Evolutionary conservation across 108 stramenopile genomes (phyloP).

Genomic region (Nitzschia inconspicua): DNA sequence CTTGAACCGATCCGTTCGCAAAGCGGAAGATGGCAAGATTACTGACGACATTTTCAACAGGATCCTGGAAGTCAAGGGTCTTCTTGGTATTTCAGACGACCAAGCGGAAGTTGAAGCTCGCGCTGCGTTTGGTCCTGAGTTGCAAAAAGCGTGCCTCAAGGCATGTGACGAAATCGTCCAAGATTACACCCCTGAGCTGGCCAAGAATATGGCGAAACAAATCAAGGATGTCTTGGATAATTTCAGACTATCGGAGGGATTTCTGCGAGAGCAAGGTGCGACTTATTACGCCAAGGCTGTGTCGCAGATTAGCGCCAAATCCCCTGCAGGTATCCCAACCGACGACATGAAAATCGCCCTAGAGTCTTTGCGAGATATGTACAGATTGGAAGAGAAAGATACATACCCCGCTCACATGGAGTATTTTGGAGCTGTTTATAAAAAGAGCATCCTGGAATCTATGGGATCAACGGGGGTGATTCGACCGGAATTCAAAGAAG

Average conservation of each 20-base stretch:
- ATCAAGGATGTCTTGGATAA: constrained; percentile 46
- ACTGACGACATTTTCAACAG: constrained; percentile 51
- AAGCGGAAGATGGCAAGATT: constrained; percentile 51
- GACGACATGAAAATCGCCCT: constrained; percentile 55
- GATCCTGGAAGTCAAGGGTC: constrained; percentile 53
- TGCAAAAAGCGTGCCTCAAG: constrained; percentile 48
- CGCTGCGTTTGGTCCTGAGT: constrained; percentile 70
- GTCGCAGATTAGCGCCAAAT: constrained; percentile 29
- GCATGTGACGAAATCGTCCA: constrained; percentile 65
- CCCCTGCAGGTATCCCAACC: constrained; percentile 74
- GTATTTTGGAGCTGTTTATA: constrained; percentile 70
- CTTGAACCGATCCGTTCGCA: constrained; percentile 52
- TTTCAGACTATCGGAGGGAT: constrained; percentile 58
- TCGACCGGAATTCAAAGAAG: constrained; percentile 61
- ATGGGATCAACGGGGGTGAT: constrained; percentile 87
- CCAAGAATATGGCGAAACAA: constrained; percentile 59
- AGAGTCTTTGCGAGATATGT: constrained; percentile 53
- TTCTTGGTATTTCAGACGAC: constrained; percentile 66
- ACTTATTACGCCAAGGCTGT: constrained; percentile 70
- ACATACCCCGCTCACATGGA: constrained; percentile 53
- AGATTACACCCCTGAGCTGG: constrained; percentile 61
- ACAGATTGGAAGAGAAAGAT: constrained; percentile 46
- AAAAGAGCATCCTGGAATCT: constrained; percentile 75
- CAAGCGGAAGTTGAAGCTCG: constrained; percentile 58
- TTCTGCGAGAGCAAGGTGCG: constrained; percentile 51